phyloP scores from a whole-genome alignment of 1,139 yeast species.

The Saccharomyces hybrid region DNA sequence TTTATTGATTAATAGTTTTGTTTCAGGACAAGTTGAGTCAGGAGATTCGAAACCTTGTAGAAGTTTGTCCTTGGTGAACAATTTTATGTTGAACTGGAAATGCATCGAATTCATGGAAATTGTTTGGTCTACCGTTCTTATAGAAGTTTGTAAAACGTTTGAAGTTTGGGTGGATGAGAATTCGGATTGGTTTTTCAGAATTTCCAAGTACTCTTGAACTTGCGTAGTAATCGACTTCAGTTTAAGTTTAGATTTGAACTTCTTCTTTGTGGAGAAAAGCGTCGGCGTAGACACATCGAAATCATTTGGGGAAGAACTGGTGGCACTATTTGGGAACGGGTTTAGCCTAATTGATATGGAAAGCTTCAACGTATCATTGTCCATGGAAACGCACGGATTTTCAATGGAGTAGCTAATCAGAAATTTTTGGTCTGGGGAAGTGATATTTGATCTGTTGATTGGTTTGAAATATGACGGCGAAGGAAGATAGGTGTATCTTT shows the following conservation, averaged over 20 bases:
- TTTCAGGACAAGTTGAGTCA: conserved; percentile 1
- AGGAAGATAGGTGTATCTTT: conserved; percentile 26
- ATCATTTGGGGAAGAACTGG: neutral
- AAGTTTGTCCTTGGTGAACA: conserved; percentile 22
- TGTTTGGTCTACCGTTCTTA: conserved; percentile 26
- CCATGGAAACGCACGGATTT: conserved; percentile 39
- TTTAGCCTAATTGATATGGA: conserved; percentile 36
- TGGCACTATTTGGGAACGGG: conserved; percentile 35
- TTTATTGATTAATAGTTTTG: conserved; percentile 23
- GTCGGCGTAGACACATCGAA: neutral
- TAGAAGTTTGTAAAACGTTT: conserved; percentile 26
- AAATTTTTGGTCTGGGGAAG: conserved; percentile 28
- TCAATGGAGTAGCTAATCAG: conserved; percentile 19
- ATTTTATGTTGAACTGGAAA: conserved; percentile 19
- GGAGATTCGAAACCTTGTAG: conserved; percentile 25
- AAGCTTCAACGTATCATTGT: conserved; percentile 36
- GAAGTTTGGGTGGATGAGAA: neutral
- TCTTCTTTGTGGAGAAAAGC: conserved; percentile 10
- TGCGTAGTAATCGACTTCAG: conserved; percentile 43
- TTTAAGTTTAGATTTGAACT: conserved; percentile 32
- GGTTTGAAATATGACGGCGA: conserved; percentile 21
- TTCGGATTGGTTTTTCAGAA: conserved; percentile 17
- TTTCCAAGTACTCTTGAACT: conserved; percentile 42
- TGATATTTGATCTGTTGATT: conserved; percentile 19
- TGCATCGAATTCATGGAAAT: conserved; percentile 23